Evolutionary conservation across 2,329 filamentous ascomycete genomes (phyloP).

Genomic region (Colletotrichum tropicale): DNA sequence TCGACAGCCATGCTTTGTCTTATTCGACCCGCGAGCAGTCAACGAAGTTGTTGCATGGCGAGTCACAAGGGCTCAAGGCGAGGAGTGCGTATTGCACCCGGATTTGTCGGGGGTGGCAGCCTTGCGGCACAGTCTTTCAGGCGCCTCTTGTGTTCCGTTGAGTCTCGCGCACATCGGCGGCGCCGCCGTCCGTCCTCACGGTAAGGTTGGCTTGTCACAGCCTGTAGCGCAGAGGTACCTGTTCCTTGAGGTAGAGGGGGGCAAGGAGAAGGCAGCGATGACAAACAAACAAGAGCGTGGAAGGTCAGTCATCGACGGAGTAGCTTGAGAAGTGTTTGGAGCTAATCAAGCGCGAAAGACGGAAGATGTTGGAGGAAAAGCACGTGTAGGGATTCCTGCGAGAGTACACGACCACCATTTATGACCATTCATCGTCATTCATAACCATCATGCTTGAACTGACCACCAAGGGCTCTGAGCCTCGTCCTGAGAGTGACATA

Average conservation of each 20-base stretch:
- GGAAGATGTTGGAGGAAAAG: accelerated
- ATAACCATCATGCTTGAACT: neutral
- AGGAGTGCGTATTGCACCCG: accelerated
- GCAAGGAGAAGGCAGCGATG: no score
- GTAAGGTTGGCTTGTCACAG: no score
- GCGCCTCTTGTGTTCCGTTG: accelerated
- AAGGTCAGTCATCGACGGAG: no score
- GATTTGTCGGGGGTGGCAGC: accelerated
- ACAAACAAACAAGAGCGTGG: no score
- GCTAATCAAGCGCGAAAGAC: neutral
- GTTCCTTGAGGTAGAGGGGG: no score
- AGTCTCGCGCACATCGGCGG: no score
- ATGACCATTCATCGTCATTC: neutral
- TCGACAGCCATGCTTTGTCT: neutral
- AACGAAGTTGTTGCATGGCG: neutral
- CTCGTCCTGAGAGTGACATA: neutral
- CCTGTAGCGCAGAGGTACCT: no score
- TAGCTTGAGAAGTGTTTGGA: no score
- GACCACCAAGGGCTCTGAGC: neutral
- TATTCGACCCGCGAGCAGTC: accelerated
- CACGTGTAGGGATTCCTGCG: no score
- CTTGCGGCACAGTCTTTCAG: neutral
- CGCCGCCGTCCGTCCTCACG: no score
- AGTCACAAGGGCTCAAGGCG: accelerated
- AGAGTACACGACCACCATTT: no score